These are phyloP conservation scores for Hemileccinum impolitum DNA, from an alignment of 768 basidiomycete species.

Conservation along the genomic window DNA sequence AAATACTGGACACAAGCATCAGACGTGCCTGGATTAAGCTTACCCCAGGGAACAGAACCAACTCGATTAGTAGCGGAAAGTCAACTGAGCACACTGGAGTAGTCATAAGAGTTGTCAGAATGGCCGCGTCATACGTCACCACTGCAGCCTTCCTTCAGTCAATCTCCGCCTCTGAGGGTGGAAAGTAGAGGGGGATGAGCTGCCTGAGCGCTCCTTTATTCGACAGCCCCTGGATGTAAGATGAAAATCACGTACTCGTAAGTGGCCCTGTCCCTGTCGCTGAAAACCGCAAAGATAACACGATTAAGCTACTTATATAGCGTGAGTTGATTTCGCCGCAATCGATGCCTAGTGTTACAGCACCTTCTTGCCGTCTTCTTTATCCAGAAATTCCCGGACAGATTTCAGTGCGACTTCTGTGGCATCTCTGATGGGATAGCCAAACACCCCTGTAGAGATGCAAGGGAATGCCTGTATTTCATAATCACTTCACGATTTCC, in stretches of 20 bases:
- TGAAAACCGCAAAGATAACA: slow-evolving; percentile 73
- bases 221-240: not conserved
- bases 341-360: not conserved
- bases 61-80: not conserved
- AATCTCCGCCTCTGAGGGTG: slow-evolving; percentile 20
- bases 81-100: not conserved
- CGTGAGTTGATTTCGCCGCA: not conserved
- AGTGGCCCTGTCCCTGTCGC: slow-evolving; percentile 54
- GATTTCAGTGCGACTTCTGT: slow-evolving; percentile 65
- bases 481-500: not conserved
- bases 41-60: not conserved
- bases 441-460: slow-evolving; percentile 76
- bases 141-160: not conserved
- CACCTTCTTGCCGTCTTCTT: slow-evolving; percentile 45
- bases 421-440: slow-evolving; percentile 73
- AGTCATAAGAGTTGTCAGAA: not conserved
- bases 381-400: slow-evolving; percentile 56
- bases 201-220: slow-evolving; percentile 23
- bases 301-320: slow-evolving; percentile 58
- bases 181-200: slow-evolving; percentile 66
- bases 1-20: not conserved
- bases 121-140: not conserved
- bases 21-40: not conserved
- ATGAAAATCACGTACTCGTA: slow-evolving; percentile 53
- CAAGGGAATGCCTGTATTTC: slow-evolving; percentile 67